Percentiles rank a stretch among this genome's conserved stretches.
phyloP scores from a whole-genome alignment of 2,329 filamentous ascomycete species.

The Aspergillus puulaauensis region DNA sequence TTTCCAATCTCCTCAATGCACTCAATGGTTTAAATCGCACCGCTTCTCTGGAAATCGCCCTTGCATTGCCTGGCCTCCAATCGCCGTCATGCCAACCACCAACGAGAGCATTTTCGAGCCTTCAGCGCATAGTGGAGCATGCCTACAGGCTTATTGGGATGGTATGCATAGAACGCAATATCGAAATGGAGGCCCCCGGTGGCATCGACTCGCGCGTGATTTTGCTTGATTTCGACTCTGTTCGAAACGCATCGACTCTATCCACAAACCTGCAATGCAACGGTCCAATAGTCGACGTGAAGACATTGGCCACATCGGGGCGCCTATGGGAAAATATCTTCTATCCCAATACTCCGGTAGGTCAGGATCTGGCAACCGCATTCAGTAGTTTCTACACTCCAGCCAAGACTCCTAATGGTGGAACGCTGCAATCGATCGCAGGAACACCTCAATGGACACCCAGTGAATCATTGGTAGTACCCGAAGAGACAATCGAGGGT shows the following conservation, averaged over 20 bases:
- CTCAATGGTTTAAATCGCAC: conserved; percentile 31
- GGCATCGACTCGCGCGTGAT: conserved; percentile 76
- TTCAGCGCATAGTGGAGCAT: conserved; percentile 71
- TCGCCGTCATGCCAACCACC: conserved; percentile 52
- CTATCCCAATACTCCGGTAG: conserved; percentile 28
- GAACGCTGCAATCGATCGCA: conserved; percentile 22
- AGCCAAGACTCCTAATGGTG: conserved; percentile 18
- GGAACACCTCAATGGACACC: conserved; percentile 22
- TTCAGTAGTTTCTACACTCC: conserved; percentile 35
- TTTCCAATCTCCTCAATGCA: conserved; percentile 49
- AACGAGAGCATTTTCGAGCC: conserved; percentile 62
- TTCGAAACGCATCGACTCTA: conserved; percentile 22
- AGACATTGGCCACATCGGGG: conserved; percentile 45
- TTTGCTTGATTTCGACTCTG: conserved; percentile 63
- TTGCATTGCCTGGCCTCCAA: conserved; percentile 63
- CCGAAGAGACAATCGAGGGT: conserved; percentile 18
- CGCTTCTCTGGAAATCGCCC: conserved; percentile 56
- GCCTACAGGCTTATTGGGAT: conserved; percentile 76
- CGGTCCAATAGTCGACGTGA: conserved; percentile 53
- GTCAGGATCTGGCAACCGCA: conserved; percentile 26
- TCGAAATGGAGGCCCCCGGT: conserved; percentile 64
- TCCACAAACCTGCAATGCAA: conserved; percentile 20
- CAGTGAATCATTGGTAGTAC: conserved; percentile 21
- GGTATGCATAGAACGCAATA: conserved; percentile 64
- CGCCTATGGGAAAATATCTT: conserved; percentile 34